Evolutionary conservation across 176 grass and related monocot species (phyloP), one percentile per base, ranked within the genome.

Genomic region (Calamus simplicifolius): DNA sequence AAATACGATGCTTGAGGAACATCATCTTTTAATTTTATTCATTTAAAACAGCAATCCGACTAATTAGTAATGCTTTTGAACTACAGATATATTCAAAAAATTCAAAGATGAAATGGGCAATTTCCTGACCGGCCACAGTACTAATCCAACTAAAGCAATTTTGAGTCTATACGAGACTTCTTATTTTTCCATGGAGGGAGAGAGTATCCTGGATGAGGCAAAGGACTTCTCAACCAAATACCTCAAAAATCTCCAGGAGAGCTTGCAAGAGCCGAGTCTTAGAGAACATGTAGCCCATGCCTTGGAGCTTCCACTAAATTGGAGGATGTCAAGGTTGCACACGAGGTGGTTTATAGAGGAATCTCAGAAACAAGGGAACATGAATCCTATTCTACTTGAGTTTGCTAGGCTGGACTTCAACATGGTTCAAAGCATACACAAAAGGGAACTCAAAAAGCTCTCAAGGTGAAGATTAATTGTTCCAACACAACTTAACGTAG

Each of bases 81-180:
- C 25, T 21, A 27, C 7, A 81, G 78, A 64, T 29, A 57, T 70
- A 12, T 57, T 81, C 25, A 57, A 29, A 12, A 27, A 13, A 27
- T 66, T 68, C 49, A 55, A 56, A 27, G 79, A 72, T 55, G 63
- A 58, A 4, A 50, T 54, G 25, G 62, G 61, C 10, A 4, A 13
- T 10, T 57, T 72, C 31, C 53, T 30, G 2, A 16, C 61, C 25
- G 56, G 16, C 23, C 16, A 7, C 61, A 16, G 0, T 15, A 81
- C 3, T 23, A 23, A 23, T 23, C 21, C 21, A 23, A n/a, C 51
- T 4, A 23, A 66, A 2, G 77, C 51, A 5, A 62, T 86, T 13
- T 63, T 77, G 6, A 58, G 67, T 12, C 28, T 86, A 1, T 73
- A 81, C 1, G 77, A 86, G 17, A 75, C 81, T 16, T 84, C 75